phyloP scores from a whole-genome alignment of 352 stramenopile genomes.

The Thalassiosira mediterranea region DNA sequence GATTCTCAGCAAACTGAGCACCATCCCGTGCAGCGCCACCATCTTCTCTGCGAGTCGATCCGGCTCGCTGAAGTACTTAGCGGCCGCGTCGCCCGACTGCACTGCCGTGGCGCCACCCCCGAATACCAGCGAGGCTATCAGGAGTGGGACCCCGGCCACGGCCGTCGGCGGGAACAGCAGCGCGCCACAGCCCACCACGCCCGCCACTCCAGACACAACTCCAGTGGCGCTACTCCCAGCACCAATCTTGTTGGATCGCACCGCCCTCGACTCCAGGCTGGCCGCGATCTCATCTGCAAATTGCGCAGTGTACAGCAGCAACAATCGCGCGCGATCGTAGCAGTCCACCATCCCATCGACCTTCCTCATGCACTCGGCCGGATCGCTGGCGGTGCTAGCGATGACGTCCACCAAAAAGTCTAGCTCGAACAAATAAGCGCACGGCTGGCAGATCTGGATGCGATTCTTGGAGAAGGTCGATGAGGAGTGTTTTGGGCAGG shows the following conservation, averaged over 20 bases:
- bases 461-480: constrained; percentile 57
- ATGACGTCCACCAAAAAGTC: constrained; percentile 51
- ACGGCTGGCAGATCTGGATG: constrained; percentile 67
- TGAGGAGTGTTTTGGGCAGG: constrained; percentile 61
- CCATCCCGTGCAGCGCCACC: constrained; percentile 64
- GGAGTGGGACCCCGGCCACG: constrained; percentile 58
- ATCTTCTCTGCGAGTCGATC: constrained; percentile 69
- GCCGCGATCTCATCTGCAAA: constrained; percentile 60
- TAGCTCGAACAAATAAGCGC: constrained; percentile 68
- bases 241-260: constrained; percentile 61
- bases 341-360: constrained; percentile 72
- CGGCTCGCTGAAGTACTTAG: constrained; percentile 72
- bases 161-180: constrained; percentile 62
- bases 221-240: constrained; percentile 56
- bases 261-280: constrained; percentile 42
- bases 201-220: constrained; percentile 65
- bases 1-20: constrained; percentile 46
- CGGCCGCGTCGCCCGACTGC: constrained; percentile 60
- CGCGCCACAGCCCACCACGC: constrained; percentile 60
- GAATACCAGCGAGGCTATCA: constrained; percentile 76
- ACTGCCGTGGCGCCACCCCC: constrained; percentile 57
- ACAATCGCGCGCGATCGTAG: constrained; percentile 70
- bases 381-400: neutral
- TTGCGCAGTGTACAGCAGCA: constrained; percentile 64
- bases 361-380: constrained; percentile 17